phyloP scores from a whole-genome alignment of 768 basidiomycete species.

The Pleurotus salmoneostramineus region DNA sequence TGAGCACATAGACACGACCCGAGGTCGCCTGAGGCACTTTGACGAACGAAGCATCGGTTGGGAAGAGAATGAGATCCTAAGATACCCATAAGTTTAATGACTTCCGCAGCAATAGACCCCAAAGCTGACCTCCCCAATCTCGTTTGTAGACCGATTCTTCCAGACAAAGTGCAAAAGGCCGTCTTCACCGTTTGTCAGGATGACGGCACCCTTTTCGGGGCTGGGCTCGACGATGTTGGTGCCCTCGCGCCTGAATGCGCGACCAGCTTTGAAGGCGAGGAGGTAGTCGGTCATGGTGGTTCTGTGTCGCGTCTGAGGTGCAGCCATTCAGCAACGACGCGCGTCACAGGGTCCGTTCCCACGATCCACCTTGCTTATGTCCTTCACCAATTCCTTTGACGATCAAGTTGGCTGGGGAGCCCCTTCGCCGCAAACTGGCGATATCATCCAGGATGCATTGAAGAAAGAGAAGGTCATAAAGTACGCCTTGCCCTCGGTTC shows the following conservation, averaged over 20 bases:
- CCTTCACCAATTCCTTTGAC: constrained; percentile 37
- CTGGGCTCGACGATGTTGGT: constrained; percentile 67
- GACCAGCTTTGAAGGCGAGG: constrained; percentile 66
- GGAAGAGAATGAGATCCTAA: constrained; percentile 86
- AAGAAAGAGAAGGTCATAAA: constrained; percentile 75
- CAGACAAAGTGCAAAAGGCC: constrained; percentile 76
- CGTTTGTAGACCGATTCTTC: constrained; percentile 66
- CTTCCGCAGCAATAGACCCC: neutral
- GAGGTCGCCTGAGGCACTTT: constrained; percentile 62
- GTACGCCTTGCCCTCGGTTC: constrained; percentile 34
- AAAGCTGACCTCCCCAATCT: constrained; percentile 54
- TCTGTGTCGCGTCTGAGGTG: neutral
- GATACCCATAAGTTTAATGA: neutral
- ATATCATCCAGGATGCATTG: constrained; percentile 73
- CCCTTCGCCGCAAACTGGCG: constrained; percentile 39
- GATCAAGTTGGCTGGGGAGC: constrained; percentile 49
- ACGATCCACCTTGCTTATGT: constrained; percentile 27
- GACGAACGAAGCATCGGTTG: constrained; percentile 77
- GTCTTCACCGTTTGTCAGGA: constrained; percentile 68
- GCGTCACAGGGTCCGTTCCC: neutral
- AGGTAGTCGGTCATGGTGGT: constrained; percentile 34
- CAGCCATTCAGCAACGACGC: neutral
- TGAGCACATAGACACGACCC: constrained; percentile 82
- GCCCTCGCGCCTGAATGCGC: constrained; percentile 64
- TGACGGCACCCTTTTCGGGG: constrained; percentile 70